Evolutionary conservation across 1,284 basidiomycete species (phyloP), one percentile per base, ranked within the genome.

Genomic region (Pseudozyma sp.): DNA sequence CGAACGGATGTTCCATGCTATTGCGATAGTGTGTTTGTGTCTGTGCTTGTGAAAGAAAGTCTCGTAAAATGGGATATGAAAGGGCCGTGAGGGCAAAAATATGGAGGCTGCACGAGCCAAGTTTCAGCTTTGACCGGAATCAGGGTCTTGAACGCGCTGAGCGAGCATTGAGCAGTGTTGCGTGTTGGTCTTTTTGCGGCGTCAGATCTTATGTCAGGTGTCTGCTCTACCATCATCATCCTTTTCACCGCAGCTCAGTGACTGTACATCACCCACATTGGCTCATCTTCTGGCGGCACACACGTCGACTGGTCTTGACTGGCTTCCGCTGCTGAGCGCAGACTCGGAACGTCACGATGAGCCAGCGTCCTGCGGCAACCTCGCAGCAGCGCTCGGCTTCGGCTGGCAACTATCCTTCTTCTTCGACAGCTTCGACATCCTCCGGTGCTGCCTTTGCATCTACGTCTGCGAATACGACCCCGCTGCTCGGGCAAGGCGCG

Each of bases 301-400:
- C 25, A 31, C 25, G 25, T 31, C 25, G 25, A 31, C 25, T 31
- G 3, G 25, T 31, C 25, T 31, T 31, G 25, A 31, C 25, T 31
- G 3, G 25, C 25, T 31, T 3, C 25, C 25, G 25, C 25, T 31
- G 25, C 25, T 31, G 18, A 12, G 31, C 5, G 7, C 18, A 19
- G 19, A 10, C 25, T 5, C 19, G 8, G 35, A 25, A 11, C 6
- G 25, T 31, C 25, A 55, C 31, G 25, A 70, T 70, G 68, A 65
- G 54, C 25, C 68, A 70, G 36, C 62, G 58, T 45, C 68, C 68
- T 25, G 45, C 34, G 19, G 53, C 62, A n/a, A 42, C 21, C n/a
- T 70, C 68, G 51, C 68, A 70, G 58, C 61, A 61, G n/a, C 68
- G 62, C 16, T 70, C 68, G 34, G 58, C 53, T 19, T 65, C 68